Base-by-base conservation (phyloP, 169 alveolate genomes). In the Blepharisma undulans region DNA sequence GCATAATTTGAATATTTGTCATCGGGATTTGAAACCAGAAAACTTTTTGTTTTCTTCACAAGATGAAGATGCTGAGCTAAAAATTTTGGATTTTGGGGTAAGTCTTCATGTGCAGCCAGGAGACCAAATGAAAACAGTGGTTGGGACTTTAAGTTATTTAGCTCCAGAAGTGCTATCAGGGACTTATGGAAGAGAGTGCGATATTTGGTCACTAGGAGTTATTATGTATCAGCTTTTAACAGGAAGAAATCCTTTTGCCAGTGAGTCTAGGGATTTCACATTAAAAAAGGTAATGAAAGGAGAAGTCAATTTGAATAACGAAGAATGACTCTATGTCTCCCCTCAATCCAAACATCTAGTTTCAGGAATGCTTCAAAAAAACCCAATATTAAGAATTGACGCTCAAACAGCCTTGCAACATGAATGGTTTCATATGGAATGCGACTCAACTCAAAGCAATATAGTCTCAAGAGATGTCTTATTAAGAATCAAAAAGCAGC, bases 1-100 rank as follows among this genome's bases (percentile, higher is more conserved):
- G 30, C 96, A 95, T 79, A 76, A 86, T 1, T 84, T 80, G 33
- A 82, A 88, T 25, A 94, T 95, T n/a, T 92, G 95, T 34, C 97
- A 95, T 76, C 34, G 97, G 81, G 97, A 95, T 82, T 77, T 95
- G 16, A 95, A 95, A 79, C 96, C 96, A 25, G 97, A 95, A 60
- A 95, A 95, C 84, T 72, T 95, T 22, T 72, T 95, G 59, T 93
- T 72, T 4, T 72, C 29, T 72, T 22, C 29, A 72, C 29, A 72
- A 72, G 33, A 72, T 72, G 33, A 72, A 25, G 80, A 72, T 18
- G 33, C 80, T 72, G 29, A 87, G 14, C 79, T 95, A 0, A 76
- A 76, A 72, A 48, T 87, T 34, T 72, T 87, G 18, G 84, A 72
- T 72, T 84, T 84, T 60, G 89, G 89, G 1, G 27, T 84, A 0